phyloP scores from a whole-genome alignment of 345 rosid genomes.

The Eucalyptus erythrocorys region DNA sequence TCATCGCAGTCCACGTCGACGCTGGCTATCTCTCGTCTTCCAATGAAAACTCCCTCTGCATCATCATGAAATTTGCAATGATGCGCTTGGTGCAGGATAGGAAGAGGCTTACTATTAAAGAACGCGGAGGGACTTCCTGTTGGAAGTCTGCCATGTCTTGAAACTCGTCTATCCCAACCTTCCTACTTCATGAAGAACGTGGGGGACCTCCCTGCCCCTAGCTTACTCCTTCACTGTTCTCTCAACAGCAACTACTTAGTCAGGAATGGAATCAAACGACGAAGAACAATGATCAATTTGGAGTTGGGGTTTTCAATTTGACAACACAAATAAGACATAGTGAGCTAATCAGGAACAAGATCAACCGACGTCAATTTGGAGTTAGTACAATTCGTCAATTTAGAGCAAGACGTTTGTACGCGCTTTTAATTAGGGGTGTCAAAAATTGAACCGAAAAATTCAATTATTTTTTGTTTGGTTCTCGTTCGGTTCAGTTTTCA shows the following conservation, averaged over 20 bases:
- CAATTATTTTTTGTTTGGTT: rapidly evolving
- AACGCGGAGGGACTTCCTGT: rapidly evolving
- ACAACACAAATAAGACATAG: background rate
- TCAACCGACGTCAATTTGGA: background rate
- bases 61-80: background rate
- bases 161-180: too few species aligned
- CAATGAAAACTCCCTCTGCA: background rate
- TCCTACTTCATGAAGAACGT: too few species aligned
- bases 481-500: rapidly evolving
- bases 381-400: background rate
- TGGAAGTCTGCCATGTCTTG: too few species aligned
- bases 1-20: background rate
- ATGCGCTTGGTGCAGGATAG: background rate
- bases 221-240: too few species aligned
- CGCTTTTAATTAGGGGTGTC: too few species aligned
- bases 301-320: background rate
- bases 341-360: background rate
- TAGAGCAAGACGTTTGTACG: rapidly evolving
- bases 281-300: too few species aligned
- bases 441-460: too few species aligned
- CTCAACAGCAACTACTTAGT: too few species aligned
- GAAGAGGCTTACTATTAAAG: too few species aligned
- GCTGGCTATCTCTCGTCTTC: background rate
- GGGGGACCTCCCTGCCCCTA: too few species aligned
- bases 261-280: too few species aligned